Base-by-base conservation (phyloP, 164 flowering plant species). In the Macadamia integrifolia region DNA sequence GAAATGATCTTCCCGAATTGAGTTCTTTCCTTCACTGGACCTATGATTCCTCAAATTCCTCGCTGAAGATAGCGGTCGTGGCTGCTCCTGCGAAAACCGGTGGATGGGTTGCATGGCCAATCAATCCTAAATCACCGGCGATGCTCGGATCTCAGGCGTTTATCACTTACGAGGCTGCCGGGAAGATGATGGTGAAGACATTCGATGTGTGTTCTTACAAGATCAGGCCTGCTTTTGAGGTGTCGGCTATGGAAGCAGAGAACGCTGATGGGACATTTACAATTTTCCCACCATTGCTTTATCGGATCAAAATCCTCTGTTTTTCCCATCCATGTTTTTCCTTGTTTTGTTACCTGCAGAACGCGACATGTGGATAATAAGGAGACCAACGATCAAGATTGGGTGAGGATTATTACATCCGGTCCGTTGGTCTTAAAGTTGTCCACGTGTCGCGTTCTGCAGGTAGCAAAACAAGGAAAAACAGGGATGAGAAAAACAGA, bases 101-200 rank as follows among this genome's bases (percentile, higher is more conserved):
- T 35, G 87, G 87, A 1, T 87, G 92, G 92, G 42, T 86, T 12
- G 65, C 89, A 0, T 87, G 89, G 88, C 89, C 84, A 46, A 77
- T 87, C 49, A 87, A 87, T 71, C 92, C 92, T 11, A 70, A 73
- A 9, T 30, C 56, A n/a, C 35, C 69, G 10, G 23, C 23, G 23
- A 23, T 23, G 23, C 23, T 23, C 23, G 23, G 23, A 23, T 23
- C 23, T 23, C 23, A 83, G 66, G 71, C 89, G 3, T 66, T 87
- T 35, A 32, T 85, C 28, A 89, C 87, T 11, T 67, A 64, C 68
- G 29, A 14, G 60, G 31, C 61, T 3, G 28, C 75, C 44, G 85
- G 87, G 9, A 17, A 65, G 3, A 65, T 82, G 80, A 43, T 69
- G 28, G 85, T 82, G 28, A 55, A 74, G 43, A 74, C 83, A 15